A percentile compares a stretch with the other conserved stretches of the same genome.
Evolutionary conservation across 176 grass and related monocot species (phyloP).

Genomic region (Dactylis glomerata): DNA sequence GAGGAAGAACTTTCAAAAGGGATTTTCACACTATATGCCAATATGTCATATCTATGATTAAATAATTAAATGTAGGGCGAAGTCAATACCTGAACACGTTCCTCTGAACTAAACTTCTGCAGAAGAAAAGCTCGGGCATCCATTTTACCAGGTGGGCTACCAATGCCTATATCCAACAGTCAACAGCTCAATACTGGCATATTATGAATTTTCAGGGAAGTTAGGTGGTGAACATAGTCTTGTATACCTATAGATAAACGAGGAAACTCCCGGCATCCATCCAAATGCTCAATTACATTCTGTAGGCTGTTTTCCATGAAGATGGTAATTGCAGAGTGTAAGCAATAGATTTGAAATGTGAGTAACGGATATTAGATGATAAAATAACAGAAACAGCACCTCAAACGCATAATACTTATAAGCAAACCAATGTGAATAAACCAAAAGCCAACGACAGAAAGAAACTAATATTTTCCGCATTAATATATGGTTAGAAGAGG

Average conservation of each 20-base stretch:
- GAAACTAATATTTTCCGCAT: conserved; percentile 3
- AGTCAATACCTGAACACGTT: conserved; percentile 68
- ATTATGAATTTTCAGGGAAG: background rate
- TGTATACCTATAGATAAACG: conserved; percentile 78
- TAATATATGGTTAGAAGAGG: background rate
- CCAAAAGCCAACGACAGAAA: background rate
- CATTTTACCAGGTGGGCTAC: conserved; percentile 85
- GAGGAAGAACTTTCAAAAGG: background rate
- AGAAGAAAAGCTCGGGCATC: conserved; percentile 89
- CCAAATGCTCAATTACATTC: conserved; percentile 75
- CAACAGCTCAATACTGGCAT: conserved; percentile 8
- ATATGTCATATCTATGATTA: background rate
- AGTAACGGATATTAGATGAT: background rate
- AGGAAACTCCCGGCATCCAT: conserved; percentile 64
- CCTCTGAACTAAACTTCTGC: conserved; percentile 83
- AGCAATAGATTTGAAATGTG: conserved; percentile 14
- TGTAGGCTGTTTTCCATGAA: conserved; percentile 49
- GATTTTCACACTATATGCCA: background rate
- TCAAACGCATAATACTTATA: conserved; percentile 3
- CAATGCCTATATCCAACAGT: conserved; percentile 74
- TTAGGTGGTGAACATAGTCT: conserved; percentile 26
- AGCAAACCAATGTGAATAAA: conserved; percentile 2
- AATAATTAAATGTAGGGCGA: conserved; percentile 16
- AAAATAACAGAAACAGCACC: background rate
- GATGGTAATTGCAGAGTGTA: conserved; percentile 15